Evolutionary conservation across 2,329 filamentous ascomycete genomes (phyloP).

Genomic region (Epichloe hybrida): DNA sequence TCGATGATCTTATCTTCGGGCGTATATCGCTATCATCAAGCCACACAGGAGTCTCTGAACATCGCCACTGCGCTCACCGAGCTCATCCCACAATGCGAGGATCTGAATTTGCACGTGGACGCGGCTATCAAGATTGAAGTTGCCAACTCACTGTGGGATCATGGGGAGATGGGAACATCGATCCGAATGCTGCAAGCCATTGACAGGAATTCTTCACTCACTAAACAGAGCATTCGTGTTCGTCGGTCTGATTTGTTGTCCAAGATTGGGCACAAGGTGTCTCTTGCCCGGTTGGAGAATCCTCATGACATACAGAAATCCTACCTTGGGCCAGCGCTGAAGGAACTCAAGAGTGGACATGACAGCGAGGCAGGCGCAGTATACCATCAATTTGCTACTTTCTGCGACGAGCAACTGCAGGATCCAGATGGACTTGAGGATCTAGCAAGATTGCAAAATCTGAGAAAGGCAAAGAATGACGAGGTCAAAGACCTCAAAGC

Average conservation of each 20-base stretch:
- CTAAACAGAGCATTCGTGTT: conserved; percentile 56
- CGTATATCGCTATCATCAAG: conserved; percentile 66
- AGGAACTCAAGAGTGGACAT: conserved; percentile 56
- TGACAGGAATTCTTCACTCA: conserved; percentile 42
- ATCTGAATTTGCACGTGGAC: conserved; percentile 62
- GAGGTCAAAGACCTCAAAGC: conserved; percentile 64
- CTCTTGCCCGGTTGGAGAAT: conserved; percentile 79
- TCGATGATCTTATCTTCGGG: conserved; percentile 63
- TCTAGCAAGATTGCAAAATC: conserved; percentile 61
- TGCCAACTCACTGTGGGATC: conserved; percentile 85
- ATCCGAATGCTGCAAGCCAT: conserved; percentile 78
- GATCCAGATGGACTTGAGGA: conserved; percentile 78
- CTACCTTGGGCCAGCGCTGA: conserved; percentile 74
- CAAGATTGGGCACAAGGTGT: conserved; percentile 77
- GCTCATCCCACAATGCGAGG: conserved; percentile 54
- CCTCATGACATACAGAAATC: conserved; percentile 79
- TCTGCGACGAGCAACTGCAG: conserved; percentile 89
- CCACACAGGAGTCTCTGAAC: conserved; percentile 75
- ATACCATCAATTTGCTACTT: conserved; percentile 87
- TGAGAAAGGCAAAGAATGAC: conserved; percentile 67
- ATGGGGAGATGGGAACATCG: conserved; percentile 78
- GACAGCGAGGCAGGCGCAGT: conserved; percentile 69
- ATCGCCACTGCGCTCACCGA: conserved; percentile 72
- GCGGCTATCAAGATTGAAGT: conserved; percentile 68
- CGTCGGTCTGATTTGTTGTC: conserved; percentile 70